Percentiles rank a stretch among this genome's conserved stretches.
Conservation (phyloP, 164 flowering plant genomes). For the Vitis riparia region DNA sequence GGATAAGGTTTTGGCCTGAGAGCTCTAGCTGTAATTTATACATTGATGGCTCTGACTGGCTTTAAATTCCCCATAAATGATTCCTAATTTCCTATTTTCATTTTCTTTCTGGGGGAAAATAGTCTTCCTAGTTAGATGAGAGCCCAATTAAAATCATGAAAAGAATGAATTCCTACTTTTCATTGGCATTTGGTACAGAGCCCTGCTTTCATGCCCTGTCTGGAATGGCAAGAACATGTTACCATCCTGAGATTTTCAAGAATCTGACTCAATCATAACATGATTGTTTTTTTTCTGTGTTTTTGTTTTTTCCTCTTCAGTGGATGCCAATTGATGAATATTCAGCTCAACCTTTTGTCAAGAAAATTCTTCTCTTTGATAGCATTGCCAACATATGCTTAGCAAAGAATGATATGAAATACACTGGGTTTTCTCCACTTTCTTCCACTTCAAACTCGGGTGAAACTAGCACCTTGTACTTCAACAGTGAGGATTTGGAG, state of each 20-base stretch:
- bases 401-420: slow-evolving; percentile 22
- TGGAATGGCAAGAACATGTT: no score
- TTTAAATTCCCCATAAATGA: not conserved
- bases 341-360: slow-evolving; percentile 40
- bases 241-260: no score
- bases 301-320: slow-evolving; percentile 22
- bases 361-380: slow-evolving; percentile 16
- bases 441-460: slow-evolving; percentile 20
- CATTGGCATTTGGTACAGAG: no score
- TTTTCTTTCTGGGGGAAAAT: no score
- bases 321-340: slow-evolving; percentile 58
- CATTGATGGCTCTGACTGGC: not conserved
- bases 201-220: no score
- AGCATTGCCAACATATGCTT: slow-evolving; percentile 30
- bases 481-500: slow-evolving; percentile 21
- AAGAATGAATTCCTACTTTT: no score
- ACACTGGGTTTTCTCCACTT: slow-evolving; percentile 32
- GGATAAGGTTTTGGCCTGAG: no score
- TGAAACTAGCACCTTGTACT: slow-evolving; percentile 24
- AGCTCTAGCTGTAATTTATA: not conserved
- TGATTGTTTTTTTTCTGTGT: not conserved
- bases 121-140: not conserved
- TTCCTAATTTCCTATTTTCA: not conserved
- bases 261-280: no score
- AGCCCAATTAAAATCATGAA: no score